phyloP scores from a whole-genome alignment of 495 filamentous ascomycete genomes.

The Venustampulla echinocandica region DNA sequence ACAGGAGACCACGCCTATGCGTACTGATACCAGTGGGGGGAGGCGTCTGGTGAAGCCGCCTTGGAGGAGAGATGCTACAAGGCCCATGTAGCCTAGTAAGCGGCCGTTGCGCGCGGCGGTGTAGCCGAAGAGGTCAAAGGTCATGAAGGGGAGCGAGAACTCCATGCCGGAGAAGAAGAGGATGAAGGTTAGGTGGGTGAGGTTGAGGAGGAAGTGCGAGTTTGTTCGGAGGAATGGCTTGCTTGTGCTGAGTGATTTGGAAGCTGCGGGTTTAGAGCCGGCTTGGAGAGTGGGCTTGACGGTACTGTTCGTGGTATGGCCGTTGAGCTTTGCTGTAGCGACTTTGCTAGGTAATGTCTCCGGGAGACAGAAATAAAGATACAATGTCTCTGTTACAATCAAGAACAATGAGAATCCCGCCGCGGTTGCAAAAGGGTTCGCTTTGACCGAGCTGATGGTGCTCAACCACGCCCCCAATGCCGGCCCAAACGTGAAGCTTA shows the following conservation, averaged over 20 bases:
- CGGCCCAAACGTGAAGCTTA: conserved; percentile 94
- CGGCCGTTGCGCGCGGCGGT: conserved; percentile 70
- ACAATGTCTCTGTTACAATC: conserved; percentile 76
- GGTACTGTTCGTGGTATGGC: conserved; percentile 16
- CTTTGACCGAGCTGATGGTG: conserved; percentile 61
- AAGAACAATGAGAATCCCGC: conserved; percentile 76
- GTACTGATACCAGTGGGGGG: conserved; percentile 67
- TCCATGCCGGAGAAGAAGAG: conserved; percentile 97
- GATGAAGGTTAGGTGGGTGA: conserved; percentile 82
- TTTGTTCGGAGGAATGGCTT: conserved; percentile 51
- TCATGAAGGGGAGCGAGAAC: conserved; percentile 93
- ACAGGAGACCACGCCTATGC: conserved; percentile 69
- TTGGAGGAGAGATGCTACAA: conserved; percentile 86
- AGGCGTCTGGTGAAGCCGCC: conserved; percentile 74
- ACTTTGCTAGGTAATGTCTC: conserved; percentile 67
- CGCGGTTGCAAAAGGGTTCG: conserved; percentile 88
- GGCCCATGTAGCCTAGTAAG: conserved; percentile 86
- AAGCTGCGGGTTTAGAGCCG: neutral
- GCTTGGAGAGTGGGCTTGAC: too few species aligned
- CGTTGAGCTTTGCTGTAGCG: conserved; percentile 19
- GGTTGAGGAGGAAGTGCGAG: conserved; percentile 71
- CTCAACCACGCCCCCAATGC: conserved; percentile 80
- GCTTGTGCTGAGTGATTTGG: conserved; percentile 5
- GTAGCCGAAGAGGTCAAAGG: conserved; percentile 81
- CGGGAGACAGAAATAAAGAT: conserved; percentile 79